A percentile compares a stretch with the other conserved stretches of the same genome.
phyloP scores from a whole-genome alignment of 352 stramenopile genomes.

The Pythium aquatile region DNA sequence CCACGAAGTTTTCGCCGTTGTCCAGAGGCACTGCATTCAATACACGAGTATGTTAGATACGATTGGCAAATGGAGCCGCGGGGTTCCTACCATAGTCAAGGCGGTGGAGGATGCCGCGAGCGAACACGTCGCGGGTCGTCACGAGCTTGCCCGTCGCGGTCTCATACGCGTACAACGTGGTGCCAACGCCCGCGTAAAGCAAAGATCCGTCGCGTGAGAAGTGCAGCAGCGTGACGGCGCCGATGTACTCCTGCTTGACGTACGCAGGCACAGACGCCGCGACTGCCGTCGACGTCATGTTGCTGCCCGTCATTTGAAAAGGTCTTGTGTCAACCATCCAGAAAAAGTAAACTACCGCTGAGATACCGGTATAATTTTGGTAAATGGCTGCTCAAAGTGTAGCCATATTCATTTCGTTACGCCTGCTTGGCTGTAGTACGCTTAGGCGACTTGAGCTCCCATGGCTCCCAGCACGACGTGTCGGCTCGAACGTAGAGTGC shows the following conservation, averaged over 20 bases:
- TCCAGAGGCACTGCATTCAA: constrained; percentile 11
- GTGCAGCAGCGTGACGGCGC: constrained; percentile 77
- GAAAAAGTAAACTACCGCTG: constrained; percentile 1
- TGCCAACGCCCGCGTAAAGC: constrained; percentile 71
- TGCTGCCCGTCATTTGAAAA: background rate
- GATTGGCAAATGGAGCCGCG: background rate
- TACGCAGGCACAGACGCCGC: constrained; percentile 10
- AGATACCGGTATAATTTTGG: constrained; percentile 20
- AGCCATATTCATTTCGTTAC: constrained; percentile 21
- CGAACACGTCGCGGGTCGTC: constrained; percentile 43
- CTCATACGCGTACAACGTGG: constrained; percentile 67
- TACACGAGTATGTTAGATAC: background rate
- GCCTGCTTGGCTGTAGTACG: constrained; percentile 24
- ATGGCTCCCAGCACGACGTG: constrained; percentile 23
- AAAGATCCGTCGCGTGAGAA: constrained; percentile 71
- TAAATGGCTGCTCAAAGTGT: constrained; percentile 16
- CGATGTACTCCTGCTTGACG: constrained; percentile 73
- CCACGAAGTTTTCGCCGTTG: constrained; percentile 27
- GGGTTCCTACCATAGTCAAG: constrained; percentile 48
- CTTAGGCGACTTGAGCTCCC: constrained; percentile 25
- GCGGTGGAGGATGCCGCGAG: constrained; percentile 72
- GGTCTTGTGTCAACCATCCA: constrained; percentile 24
- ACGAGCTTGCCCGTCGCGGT: constrained; percentile 45
- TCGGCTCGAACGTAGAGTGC: background rate
- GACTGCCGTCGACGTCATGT: background rate